Conservation (phyloP, 2,329 filamentous ascomycete genomes). For the Chaetomiaceae sp. region DNA sequence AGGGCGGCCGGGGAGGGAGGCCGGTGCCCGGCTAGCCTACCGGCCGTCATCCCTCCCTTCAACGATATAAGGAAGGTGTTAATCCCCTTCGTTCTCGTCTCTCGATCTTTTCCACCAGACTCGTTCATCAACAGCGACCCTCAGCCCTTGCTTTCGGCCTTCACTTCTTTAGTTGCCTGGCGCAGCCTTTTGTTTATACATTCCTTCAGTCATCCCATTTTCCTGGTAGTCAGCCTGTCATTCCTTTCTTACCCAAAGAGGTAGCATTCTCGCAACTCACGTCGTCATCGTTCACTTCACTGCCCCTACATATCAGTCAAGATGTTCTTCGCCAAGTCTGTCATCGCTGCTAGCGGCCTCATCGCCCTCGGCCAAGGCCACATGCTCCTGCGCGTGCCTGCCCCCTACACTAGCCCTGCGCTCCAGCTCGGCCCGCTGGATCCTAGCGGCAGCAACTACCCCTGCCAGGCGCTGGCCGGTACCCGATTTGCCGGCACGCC, state of each 20-base stretch:
- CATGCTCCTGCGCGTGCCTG: constrained; percentile 64
- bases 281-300: too few relatives aligned
- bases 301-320: constrained; percentile 29
- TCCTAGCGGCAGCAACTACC: constrained; percentile 60
- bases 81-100: constrained; percentile 4
- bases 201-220: constrained; percentile 5
- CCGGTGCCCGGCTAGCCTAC: too few relatives aligned
- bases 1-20: too few relatives aligned
- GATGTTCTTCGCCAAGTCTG: constrained; percentile 44
- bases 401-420: constrained; percentile 46
- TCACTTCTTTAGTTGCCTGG: constrained; percentile 34
- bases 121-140: constrained; percentile 21
- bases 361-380: constrained; percentile 62
- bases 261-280: too few relatives aligned
- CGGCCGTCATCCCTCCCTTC: too few relatives aligned
- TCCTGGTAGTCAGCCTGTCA: constrained; percentile 23
- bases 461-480: constrained; percentile 64
- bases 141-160: constrained; percentile 29
- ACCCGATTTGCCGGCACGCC: constrained; percentile 38
- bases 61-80: constrained; percentile 14
- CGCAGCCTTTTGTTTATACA: constrained; percentile 29
- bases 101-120: constrained; percentile 23
- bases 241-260: constrained; percentile 23
- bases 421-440: constrained; percentile 59
- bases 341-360: constrained; percentile 49